phyloP scores from a whole-genome alignment of 2,329 filamentous ascomycete genomes.

The Trichoderma afroharzianum region DNA sequence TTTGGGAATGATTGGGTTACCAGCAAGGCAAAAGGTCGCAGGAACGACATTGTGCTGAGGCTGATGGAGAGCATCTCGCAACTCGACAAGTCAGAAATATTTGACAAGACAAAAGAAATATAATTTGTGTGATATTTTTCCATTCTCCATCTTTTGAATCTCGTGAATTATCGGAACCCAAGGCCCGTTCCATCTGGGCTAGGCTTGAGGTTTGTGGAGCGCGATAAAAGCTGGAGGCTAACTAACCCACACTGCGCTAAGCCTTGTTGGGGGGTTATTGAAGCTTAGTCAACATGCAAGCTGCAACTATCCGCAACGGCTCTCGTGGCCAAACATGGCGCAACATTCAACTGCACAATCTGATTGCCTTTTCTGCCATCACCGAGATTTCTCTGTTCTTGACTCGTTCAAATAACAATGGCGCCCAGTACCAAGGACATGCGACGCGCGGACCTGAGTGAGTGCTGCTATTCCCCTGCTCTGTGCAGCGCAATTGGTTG shows the following conservation, averaged over 20 bases:
- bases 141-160: not conserved
- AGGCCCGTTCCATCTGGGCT: not conserved
- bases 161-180: not conserved
- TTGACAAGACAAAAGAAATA: not conserved
- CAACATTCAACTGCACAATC: not conserved
- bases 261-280: not conserved
- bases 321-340: slow-evolving; percentile 10
- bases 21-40: not conserved
- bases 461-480: slow-evolving; percentile 18
- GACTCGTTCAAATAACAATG: slow-evolving; percentile 28
- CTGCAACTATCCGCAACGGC: not conserved
- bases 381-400: not conserved
- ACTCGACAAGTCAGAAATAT: not conserved
- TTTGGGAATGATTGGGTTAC: slow-evolving; percentile 5
- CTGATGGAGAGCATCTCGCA: not conserved
- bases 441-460: slow-evolving; percentile 44
- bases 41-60: not conserved
- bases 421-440: slow-evolving; percentile 41
- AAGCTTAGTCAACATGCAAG: not conserved
- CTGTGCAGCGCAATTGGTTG: not conserved
- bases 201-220: not conserved
- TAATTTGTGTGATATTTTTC: not conserved
- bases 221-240: not conserved
- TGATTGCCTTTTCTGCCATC: not conserved
- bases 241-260: slow-evolving; percentile 9